A percentile compares a stretch with the other conserved stretches of the same genome.
Conservation (phyloP, 78 protist genomes). For the Creolimax fragrantissima region DNA sequence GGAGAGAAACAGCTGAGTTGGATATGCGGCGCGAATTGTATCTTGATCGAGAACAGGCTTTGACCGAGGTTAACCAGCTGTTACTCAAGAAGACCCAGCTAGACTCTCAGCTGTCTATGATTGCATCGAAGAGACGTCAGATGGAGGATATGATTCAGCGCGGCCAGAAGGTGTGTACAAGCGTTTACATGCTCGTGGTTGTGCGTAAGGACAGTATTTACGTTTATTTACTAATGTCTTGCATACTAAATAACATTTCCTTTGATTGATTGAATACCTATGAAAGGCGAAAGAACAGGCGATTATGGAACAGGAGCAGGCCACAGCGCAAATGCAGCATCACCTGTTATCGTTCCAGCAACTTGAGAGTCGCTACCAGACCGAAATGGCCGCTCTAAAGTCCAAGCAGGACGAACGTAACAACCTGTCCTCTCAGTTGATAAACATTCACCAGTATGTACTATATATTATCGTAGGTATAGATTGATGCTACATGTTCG, state of each 20-base stretch:
- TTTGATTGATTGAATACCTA: too few species aligned
- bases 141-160: neutral
- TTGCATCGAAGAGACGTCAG: neutral
- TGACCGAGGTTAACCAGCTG: neutral
- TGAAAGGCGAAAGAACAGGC: neutral
- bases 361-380: neutral
- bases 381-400: neutral
- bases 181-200: too few species aligned
- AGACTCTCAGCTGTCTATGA: neutral
- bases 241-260: too few species aligned
- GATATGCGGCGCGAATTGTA: neutral
- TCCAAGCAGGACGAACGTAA: neutral
- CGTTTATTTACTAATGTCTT: too few species aligned
- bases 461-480: too few species aligned
- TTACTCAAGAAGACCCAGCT: neutral
- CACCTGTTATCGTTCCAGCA: neutral
- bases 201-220: too few species aligned
- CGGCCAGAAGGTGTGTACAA: too few species aligned
- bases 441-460: neutral
- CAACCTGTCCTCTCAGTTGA: neutral
- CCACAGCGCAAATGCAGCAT: neutral
- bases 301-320: neutral
- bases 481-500: too few species aligned
- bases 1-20: neutral
- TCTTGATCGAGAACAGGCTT: neutral